Evolutionary conservation across 2,329 filamentous ascomycete genomes (phyloP), one percentile per base, ranked within the genome.

Genomic region (Xylariomycetidae sp.): DNA sequence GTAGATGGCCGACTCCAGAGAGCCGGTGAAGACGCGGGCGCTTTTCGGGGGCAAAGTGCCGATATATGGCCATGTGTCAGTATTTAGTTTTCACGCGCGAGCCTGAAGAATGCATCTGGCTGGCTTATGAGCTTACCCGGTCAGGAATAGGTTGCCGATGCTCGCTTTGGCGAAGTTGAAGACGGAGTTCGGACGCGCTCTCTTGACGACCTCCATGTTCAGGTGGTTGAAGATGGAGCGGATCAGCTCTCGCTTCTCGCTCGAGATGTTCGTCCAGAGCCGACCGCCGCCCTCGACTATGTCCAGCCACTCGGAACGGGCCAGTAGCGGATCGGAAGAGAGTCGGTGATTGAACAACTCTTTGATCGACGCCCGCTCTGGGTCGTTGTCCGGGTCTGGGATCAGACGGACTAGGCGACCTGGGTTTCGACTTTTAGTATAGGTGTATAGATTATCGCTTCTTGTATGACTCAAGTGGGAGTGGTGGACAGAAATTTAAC

Each of bases 1-100:
- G 55, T 95, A 95, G 42, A 97, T 92, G 26, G 88, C 87, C 6
- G 85, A 85, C 58, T 97, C 92, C 45, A 97, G 90, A 38, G 84
- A 90, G 19, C 90, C 90, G 1, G 87, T 88, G 63, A 96, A 96
- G 9, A 97, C 73, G 2, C 90, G 78, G 1, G 88, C 89, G 1
- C 63, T 64, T 22, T 26, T 27, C 6, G 12, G 4, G 29, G 16
- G 28, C 15, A 8, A 36, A 16, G 15, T 11, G 10, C n/a, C n/a
- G n/a, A n/a, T n/a, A n/a, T n/a, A n/a, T n/a, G n/a, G n/a, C n/a
- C n/a, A 26, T 20, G 25, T 11, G 29, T 32, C 17, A 23, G n/a
- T n/a, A n/a, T n/a, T n/a, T n/a, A n/a, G n/a, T n/a, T n/a, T n/a
- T n/a, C n/a, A n/a, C n/a, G n/a, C n/a, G n/a, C n/a, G n/a, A n/a